Evolutionary conservation across 202 grass and related monocot genomes (phyloP).

Genomic region (Zizania palustris): DNA sequence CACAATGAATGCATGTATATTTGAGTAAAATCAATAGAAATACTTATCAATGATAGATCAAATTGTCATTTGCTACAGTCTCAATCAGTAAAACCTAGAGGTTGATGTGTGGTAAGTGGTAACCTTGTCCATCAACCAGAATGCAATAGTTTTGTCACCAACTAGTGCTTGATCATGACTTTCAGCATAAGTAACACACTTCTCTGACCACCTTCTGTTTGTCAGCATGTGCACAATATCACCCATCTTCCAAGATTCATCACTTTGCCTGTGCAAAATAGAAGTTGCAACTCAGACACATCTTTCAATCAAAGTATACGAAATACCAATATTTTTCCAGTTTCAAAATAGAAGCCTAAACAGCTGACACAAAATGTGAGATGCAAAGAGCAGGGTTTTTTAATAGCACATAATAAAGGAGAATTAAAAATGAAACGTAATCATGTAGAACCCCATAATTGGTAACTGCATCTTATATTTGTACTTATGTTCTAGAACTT

Average conservation of each 20-base stretch:
- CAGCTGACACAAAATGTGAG: neutral
- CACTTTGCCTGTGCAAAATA: conserved; percentile 58
- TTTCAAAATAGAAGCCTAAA: conserved; percentile 30
- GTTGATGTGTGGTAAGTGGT: conserved; percentile 23
- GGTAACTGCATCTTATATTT: neutral
- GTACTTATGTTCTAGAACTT: conserved; percentile 12
- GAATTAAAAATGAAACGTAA: conserved; percentile 1
- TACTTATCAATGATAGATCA: conserved; percentile 11
- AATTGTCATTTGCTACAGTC: neutral
- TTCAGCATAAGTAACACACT: conserved; percentile 96
- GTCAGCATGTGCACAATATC: conserved; percentile 90
- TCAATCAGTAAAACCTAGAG: conserved; percentile 27
- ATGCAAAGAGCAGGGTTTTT: neutral
- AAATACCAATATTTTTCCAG: neutral
- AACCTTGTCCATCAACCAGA: conserved; percentile 99
- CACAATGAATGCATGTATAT: neutral
- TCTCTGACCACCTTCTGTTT: conserved; percentile 94
- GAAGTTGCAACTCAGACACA: conserved; percentile 12
- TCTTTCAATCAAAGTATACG: conserved; percentile 10
- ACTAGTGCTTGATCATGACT: conserved; percentile 98
- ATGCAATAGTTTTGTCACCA: conserved; percentile 97
- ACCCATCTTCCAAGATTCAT: conserved; percentile 81
- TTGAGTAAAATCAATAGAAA: conserved; percentile 28
- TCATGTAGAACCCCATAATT: neutral
- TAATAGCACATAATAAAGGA: neutral